These are phyloP conservation scores for Boletus subluridellus DNA, from an alignment of 1,284 basidiomycete species.

Conservation along the genomic window DNA sequence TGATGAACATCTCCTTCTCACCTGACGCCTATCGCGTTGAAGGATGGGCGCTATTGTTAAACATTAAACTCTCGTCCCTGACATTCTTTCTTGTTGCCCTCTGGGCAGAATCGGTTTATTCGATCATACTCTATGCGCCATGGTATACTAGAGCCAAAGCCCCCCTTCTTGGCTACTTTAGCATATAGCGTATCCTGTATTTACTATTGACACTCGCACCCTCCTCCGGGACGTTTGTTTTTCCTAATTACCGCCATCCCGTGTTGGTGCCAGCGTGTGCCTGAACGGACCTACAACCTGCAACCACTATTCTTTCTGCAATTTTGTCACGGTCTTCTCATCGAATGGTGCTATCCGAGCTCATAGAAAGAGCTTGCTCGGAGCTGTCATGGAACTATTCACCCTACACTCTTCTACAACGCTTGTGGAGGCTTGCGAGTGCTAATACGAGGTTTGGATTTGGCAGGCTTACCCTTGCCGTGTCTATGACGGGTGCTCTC, in stretches of 20 bases:
- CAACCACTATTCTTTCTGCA: neutral
- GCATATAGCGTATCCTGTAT: slow-evolving; percentile 13
- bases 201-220: neutral
- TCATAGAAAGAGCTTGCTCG: slow-evolving; percentile 4
- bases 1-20: neutral
- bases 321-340: neutral
- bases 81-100: slow-evolving; percentile 7
- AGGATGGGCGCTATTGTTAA: neutral
- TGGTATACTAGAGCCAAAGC: neutral
- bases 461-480: slow-evolving; percentile 9
- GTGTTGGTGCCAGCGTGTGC: neutral
- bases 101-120: slow-evolving; percentile 8
- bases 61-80: neutral
- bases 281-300: neutral
- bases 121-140: slow-evolving; percentile 5
- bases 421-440: slow-evolving; percentile 6
- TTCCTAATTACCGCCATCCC: neutral
- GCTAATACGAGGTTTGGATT: neutral
- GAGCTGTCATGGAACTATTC: slow-evolving; percentile 5
- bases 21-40: neutral
- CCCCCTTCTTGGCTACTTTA: slow-evolving; percentile 5
- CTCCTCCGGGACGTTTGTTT: neutral
- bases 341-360: slow-evolving; percentile 10
- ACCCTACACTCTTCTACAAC: neutral
- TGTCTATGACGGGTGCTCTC: slow-evolving; percentile 27